Evolutionary conservation across 352 stramenopile genomes (phyloP), one percentile per base, ranked within the genome.

Genomic region (Pythium aphanidermatum): DNA sequence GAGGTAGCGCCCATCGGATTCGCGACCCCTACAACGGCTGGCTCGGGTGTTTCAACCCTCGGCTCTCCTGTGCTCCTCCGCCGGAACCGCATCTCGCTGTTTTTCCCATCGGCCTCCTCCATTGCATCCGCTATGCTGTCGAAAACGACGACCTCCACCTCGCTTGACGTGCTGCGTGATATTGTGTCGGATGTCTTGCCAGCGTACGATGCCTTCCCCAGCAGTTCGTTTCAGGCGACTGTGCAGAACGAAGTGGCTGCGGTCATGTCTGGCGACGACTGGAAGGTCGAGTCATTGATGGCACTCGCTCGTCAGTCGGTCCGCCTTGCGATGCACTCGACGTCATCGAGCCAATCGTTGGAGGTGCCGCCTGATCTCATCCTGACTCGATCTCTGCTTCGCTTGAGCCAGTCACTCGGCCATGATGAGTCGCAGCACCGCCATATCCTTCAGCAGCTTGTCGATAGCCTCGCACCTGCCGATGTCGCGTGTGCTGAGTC

Each of bases 1-100:
- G 77, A 86, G 48, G 82, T 80, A 20, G 75, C 79, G 10, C 71
- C 72, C 1, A 82, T 90, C 30, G 77, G 77, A 2, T 86, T 90
- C 46, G 74, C 62, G 6, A 56, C 60, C 1, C 66, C 63, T 3
- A 63, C 69, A 32, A 19, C 35, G 28, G 32, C n/a, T 5, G 68
- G 74, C 35, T 61, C 61, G 27, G 52, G 75, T 17, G 53, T 70
- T 17, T 71, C 27, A 17, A 27, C 23, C 7, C 51, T 76, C 9
- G 77, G 77, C 2, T 75, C 73, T 0, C 77, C 77, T 2, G 66
- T 90, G 25, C 46, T 90, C 27, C 41, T 90, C 16, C 74, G 74
- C 10, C 77, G 72, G 17, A 90, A 90, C 36, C 68, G 78, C 4
- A 58, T 86, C 9, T 83, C 74, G 24, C 49, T 87, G 35, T 30